Base-by-base conservation (phyloP, 768 basidiomycete species). In the Termitomyces sp. region DNA sequence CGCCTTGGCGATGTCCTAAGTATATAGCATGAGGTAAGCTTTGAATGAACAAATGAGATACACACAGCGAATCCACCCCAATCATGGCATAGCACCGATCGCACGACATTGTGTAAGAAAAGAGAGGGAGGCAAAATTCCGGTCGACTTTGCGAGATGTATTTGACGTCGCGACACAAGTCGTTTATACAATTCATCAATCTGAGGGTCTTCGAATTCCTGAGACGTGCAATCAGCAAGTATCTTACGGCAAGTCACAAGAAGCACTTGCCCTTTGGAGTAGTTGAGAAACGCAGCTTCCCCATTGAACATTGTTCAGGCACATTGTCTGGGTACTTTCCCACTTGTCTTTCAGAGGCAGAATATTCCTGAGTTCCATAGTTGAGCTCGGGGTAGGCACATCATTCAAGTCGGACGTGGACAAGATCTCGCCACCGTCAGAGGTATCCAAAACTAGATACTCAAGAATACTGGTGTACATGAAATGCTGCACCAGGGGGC, bases 21-120 rank as follows among this genome's bases (percentile, higher is more conserved):
- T 8, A 22, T 18, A 32, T 12, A 13, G 16, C 42, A n/a, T 20
- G 20, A 18, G 26, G 4, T 22, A 24, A 22, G 10, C 13, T 20
- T 42, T 40, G 22, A 46, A n/a, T 35, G 9, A 40, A 32, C 9
- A 6, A 24, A 52, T 6, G 18, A 40, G 26, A n/a, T 26, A 40
- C 64, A 9, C 48, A 68, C 64, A 38, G 72, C 73, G 57, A 69
- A 76, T 3, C 67, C 68, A 36, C 73, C 73, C 32, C 59, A 59
- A 10, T 58, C 48, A 2, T 68, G 65, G 22, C 58, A 38, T 46
- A 8, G 35, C 59, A 7, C 53, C 58, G 30, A 16, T 14, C 38
- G 48, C 12, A 14, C 55, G 7, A 68, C 8, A 30, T 64, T 58
- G 30, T 60, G 53, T 16, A 70, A 14, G 47, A 66, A 63, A 1